Percentiles rank a stretch among this genome's conserved stretches.
These are phyloP conservation scores for Periconia sp. DNA, from an alignment of 2,329 filamentous ascomycete species.

Conservation along the genomic window DNA sequence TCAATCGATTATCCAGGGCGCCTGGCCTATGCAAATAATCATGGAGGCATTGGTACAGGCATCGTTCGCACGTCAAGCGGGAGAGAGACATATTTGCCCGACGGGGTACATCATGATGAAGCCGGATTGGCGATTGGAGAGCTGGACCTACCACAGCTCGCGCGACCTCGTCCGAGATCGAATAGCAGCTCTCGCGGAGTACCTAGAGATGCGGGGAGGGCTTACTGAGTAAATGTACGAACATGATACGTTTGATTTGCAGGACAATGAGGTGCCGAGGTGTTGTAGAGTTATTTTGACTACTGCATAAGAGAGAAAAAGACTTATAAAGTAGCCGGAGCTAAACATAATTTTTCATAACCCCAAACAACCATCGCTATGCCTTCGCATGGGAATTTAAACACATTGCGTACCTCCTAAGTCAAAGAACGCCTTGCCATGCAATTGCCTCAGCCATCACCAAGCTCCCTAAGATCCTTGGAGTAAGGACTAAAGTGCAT, in stretches of 20 bases:
- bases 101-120: no score
- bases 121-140: neutral
- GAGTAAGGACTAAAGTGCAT: constrained; percentile 26
- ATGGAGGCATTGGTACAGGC: no score
- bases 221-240: neutral
- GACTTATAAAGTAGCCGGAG: no score
- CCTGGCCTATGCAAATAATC: no score
- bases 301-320: neutral
- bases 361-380: neutral
- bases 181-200: no score
- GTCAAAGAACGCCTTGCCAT: neutral
- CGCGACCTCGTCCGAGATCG: no score
- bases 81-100: constrained; percentile 15
- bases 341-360: no score
- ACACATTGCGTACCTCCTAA: neutral
- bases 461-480: neutral
- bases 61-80: constrained; percentile 10
- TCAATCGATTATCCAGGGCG: no score
- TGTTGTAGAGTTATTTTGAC: no score
- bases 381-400: neutral
- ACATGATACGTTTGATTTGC: neutral
- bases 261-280: no score
- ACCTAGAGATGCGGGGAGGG: constrained; percentile 2
- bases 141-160: no score
- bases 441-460: neutral